phyloP scores from a whole-genome alignment of 163 green algal genomes.

The Coccomyxa subellipsoidea region DNA sequence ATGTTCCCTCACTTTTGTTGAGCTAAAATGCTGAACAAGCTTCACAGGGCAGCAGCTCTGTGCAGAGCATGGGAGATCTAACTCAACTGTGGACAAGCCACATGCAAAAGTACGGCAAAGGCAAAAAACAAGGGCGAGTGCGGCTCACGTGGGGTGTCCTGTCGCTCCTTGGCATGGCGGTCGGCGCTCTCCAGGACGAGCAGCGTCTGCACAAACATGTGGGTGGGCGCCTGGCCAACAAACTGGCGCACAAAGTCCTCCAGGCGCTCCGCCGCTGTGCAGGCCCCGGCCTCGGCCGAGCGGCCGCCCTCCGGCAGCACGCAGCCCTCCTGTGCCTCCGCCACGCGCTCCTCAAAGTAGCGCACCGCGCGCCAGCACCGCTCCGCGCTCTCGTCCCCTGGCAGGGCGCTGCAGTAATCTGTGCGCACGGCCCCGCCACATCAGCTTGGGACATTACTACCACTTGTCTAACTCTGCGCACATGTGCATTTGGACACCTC shows the following conservation, averaged over 20 bases:
- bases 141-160: neutral
- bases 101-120: no score
- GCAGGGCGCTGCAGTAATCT: constrained; percentile 4
- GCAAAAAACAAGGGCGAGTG: neutral
- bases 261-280: neutral
- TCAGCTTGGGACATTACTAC: no score
- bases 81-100: no score
- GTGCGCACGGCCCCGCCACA: neutral
- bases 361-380: neutral
- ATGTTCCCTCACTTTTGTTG: no score
- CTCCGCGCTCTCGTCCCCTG: neutral
- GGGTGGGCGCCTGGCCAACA: neutral
- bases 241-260: constrained; percentile 11
- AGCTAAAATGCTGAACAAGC: no score
- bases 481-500: no score
- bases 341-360: neutral
- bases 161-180: neutral
- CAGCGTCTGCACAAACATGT: constrained; percentile 11
- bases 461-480: no score
- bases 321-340: constrained; percentile 1
- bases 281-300: neutral
- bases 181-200: neutral
- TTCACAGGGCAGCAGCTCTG: no score
- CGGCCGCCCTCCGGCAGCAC: neutral
- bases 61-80: no score